These are phyloP conservation scores for Geotrichum fermentans DNA, from an alignment of 1,139 yeast genomes.

Conservation along the genomic window DNA sequence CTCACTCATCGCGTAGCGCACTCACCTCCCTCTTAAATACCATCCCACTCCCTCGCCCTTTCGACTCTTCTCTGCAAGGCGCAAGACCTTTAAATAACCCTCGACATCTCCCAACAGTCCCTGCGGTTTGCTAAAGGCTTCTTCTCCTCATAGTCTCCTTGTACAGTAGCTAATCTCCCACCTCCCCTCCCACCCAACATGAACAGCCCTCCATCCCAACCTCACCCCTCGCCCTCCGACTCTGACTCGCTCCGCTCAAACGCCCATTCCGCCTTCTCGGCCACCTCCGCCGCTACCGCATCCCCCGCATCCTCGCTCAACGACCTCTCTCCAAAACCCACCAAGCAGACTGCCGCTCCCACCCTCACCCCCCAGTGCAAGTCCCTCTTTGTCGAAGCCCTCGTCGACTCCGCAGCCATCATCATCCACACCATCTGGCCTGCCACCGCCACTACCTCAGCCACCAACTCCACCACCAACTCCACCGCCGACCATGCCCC, in stretches of 20 bases:
- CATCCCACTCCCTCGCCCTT: too few relatives aligned
- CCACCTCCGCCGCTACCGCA: neutral
- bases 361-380: constrained; percentile 9
- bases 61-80: too few relatives aligned
- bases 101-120: too few relatives aligned
- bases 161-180: too few relatives aligned
- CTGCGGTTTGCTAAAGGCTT: too few relatives aligned
- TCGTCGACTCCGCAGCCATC: constrained; percentile 37
- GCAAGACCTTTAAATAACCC: too few relatives aligned
- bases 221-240: too few relatives aligned
- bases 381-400: constrained; percentile 32
- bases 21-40: too few relatives aligned
- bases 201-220: neutral
- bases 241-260: neutral
- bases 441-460: neutral
- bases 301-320: neutral
- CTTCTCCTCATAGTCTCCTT: too few relatives aligned
- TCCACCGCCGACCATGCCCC: constrained; percentile 29
- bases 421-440: constrained; percentile 40
- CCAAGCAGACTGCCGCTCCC: neutral
- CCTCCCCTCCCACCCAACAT: too few relatives aligned
- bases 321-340: neutral
- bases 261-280: neutral
- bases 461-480: constrained; percentile 18
- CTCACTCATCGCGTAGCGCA: too few relatives aligned